Conservation (phyloP, 2,329 filamentous ascomycete species). For the Davidsoniella neocaledoniae region DNA sequence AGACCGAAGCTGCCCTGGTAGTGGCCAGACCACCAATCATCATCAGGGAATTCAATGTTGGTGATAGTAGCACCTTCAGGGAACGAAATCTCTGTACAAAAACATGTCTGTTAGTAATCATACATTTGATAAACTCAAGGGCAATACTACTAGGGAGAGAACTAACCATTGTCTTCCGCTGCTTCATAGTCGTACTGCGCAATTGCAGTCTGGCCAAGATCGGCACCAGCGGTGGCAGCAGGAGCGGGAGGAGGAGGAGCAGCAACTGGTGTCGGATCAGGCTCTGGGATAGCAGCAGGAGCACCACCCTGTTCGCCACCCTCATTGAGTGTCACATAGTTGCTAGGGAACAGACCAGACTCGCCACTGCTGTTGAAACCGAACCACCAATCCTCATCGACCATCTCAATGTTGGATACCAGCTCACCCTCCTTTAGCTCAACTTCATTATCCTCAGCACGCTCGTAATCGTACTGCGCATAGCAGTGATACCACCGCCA, state of each 20-base stretch:
- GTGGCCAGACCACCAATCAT: slow-evolving; percentile 96
- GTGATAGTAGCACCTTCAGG: slow-evolving; percentile 74
- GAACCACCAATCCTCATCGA: slow-evolving; percentile 98
- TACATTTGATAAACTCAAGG: no score
- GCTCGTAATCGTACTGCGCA: slow-evolving; percentile 95
- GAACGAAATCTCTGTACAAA: slow-evolving; percentile 52
- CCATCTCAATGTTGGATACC: slow-evolving; percentile 87
- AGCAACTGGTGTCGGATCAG: slow-evolving; percentile 18
- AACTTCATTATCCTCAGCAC: slow-evolving; percentile 92
- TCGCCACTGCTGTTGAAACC: slow-evolving; percentile 76
- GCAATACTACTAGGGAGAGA: not conserved
- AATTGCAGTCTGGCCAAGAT: slow-evolving; percentile 49
- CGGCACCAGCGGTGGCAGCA: slow-evolving; percentile 19
- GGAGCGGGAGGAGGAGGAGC: slow-evolving; percentile 23
- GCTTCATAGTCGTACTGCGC: slow-evolving; percentile 94
- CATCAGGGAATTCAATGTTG: slow-evolving; percentile 83
- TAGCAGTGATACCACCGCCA: slow-evolving; percentile 47
- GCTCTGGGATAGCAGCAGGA: slow-evolving; percentile 17
- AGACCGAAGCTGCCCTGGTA: slow-evolving; percentile 66
- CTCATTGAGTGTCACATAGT: slow-evolving; percentile 80
- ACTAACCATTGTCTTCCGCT: slow-evolving; percentile 73
- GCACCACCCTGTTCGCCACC: slow-evolving; percentile 24
- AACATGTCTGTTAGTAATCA: not conserved
- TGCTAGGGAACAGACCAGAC: slow-evolving; percentile 83
- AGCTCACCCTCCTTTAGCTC: slow-evolving; percentile 77